phyloP scores from a whole-genome alignment of 441 rosid species.

The Eruca vesicaria region DNA sequence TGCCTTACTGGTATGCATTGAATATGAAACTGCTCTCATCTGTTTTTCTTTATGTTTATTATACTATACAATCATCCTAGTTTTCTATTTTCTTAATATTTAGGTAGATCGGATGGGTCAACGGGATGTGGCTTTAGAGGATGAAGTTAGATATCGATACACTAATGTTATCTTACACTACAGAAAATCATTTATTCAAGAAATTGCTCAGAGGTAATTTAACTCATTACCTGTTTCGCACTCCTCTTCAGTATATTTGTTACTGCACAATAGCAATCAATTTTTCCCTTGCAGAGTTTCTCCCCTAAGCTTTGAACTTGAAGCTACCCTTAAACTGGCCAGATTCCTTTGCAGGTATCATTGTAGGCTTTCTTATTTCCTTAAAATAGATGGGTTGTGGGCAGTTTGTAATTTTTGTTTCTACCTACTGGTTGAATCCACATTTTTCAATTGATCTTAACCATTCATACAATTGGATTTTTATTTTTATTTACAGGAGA shows the following conservation, averaged over 20 bases:
- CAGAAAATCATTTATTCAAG: conserved; percentile 91
- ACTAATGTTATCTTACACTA: conserved; percentile 77
- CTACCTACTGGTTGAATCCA: conserved; percentile 2
- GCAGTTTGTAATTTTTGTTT: not conserved
- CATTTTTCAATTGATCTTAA: conserved; percentile 1
- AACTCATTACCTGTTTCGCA: not conserved
- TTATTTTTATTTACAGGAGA: conserved; percentile 51
- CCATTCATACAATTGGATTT: not conserved
- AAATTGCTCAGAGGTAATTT: conserved; percentile 81
- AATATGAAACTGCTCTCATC: not conserved
- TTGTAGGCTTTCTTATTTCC: conserved; percentile 16
- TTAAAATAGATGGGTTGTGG: conserved; percentile 1
- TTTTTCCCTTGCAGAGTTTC: conserved; percentile 70
- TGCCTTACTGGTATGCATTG: conserved; percentile 66
- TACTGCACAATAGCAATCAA: conserved; percentile 11
- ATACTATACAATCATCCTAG: not conserved
- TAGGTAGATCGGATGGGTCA: conserved; percentile 85
- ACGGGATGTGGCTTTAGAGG: conserved; percentile 71
- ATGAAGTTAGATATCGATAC: conserved; percentile 81
- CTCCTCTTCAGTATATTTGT: conserved; percentile 9
- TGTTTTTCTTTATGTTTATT: not conserved
- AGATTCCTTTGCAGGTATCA: conserved; percentile 94
- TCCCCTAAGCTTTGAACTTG: conserved; percentile 96
- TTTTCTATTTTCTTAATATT: conserved; percentile 31
- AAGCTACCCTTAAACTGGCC: conserved; percentile 89